A percentile compares a stretch with the other conserved stretches of the same genome.
Evolutionary conservation across 495 filamentous ascomycete genomes (phyloP).

Genomic region (Penicillium fimorum): DNA sequence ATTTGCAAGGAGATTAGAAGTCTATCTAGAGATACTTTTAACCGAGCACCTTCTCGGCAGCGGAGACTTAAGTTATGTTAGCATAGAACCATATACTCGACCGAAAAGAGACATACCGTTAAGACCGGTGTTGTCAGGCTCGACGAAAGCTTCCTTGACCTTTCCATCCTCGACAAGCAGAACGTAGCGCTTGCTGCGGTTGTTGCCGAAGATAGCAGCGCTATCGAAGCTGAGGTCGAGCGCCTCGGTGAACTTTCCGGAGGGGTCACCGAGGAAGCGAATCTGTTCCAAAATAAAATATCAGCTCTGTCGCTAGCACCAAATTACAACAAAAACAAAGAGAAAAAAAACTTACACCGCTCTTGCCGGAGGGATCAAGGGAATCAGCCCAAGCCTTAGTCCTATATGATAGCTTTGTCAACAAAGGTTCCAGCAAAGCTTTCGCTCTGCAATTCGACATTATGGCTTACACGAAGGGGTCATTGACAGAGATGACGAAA

Average conservation of each 20-base stretch:
- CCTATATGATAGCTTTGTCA: constrained; percentile 37
- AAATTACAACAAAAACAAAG: neutral
- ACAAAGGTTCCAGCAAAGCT: neutral
- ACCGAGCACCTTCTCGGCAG: constrained; percentile 71
- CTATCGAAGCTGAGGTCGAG: constrained; percentile 84
- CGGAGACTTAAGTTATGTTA: constrained; percentile 50
- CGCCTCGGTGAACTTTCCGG: constrained; percentile 77
- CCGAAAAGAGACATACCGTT: constrained; percentile 55
- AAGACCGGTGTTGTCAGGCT: constrained; percentile 92
- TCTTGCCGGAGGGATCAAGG: constrained; percentile 68
- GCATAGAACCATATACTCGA: constrained; percentile 6
- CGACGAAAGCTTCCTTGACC: constrained; percentile 71
- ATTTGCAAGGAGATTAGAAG: constrained; percentile 5
- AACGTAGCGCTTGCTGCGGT: constrained; percentile 86
- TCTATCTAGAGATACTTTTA: constrained; percentile 29
- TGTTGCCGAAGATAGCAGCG: constrained; percentile 77
- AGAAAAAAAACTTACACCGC: constrained; percentile 60
- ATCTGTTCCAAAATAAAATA: constrained; percentile 45
- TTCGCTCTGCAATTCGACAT: neutral
- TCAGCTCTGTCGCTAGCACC: neutral
- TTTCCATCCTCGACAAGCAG: constrained; percentile 75
- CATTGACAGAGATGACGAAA: constrained; percentile 90
- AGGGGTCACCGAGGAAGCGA: constrained; percentile 89
- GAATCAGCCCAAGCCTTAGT: constrained; percentile 82
- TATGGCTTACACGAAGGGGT: constrained; percentile 80